Conservation (phyloP, 306 rosid species). For the Castanea crenata region DNA sequence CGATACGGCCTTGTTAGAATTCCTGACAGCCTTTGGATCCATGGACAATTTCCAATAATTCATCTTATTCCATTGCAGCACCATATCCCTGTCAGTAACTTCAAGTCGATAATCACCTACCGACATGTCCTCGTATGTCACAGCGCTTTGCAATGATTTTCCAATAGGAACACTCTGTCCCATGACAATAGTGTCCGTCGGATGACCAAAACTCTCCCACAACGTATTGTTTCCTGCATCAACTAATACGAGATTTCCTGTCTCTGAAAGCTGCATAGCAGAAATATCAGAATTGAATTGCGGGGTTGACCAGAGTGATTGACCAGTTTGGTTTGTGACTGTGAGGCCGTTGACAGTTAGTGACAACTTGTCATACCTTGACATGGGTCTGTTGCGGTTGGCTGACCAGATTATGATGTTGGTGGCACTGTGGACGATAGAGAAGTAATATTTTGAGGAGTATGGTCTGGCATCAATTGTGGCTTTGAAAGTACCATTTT, state of each 20-base stretch:
- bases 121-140: conserved; percentile 51
- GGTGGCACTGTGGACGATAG: conserved; percentile 60
- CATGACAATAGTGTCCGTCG: conserved; percentile 75
- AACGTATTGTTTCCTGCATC: conserved; percentile 57
- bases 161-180: conserved; percentile 64
- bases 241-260: conserved; percentile 69
- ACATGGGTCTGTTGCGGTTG: conserved; percentile 54
- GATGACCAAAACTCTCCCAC: conserved; percentile 81
- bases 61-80: conserved; percentile 70
- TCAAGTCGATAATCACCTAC: conserved; percentile 40
- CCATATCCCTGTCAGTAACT: conserved; percentile 50
- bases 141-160: conserved; percentile 39
- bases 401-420: conserved; percentile 78
- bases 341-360: conserved; percentile 51
- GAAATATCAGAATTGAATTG: conserved; percentile 36
- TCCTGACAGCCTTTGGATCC: conserved; percentile 36
- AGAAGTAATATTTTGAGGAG: conserved; percentile 40
- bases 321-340: conserved; percentile 34
- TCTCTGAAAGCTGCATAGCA: conserved; percentile 52
- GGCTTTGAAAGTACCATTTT: conserved; percentile 58
- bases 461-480: conserved; percentile 39
- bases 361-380: conserved; percentile 49
- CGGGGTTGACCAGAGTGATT: conserved; percentile 73
- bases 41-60: conserved; percentile 72
- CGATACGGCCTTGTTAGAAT: conserved; percentile 38